Evolutionary conservation across 306 rosid genomes (phyloP).

Genomic region (Sechiopsis laciniata): DNA sequence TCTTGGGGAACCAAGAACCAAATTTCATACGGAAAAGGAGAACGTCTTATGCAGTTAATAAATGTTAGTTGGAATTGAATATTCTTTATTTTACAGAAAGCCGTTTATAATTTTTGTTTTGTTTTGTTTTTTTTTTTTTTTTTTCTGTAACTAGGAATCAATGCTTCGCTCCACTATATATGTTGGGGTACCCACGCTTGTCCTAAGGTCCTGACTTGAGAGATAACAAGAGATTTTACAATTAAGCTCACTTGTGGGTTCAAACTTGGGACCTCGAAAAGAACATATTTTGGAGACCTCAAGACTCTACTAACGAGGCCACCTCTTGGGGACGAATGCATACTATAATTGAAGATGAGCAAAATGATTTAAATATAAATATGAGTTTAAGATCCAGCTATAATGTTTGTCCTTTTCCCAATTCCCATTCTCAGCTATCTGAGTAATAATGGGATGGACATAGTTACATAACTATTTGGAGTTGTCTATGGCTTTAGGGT

Average conservation of each 20-base stretch:
- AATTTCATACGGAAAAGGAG: not conserved
- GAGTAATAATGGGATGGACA: not conserved
- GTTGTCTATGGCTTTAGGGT: not conserved
- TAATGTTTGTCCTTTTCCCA: not conserved
- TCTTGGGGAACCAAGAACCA: not conserved
- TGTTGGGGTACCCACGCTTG: no score
- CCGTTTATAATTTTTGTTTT: not conserved
- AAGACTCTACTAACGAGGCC: no score
- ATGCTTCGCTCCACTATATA: no score
- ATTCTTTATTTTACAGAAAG: conserved; percentile 12
- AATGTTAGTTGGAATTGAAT: not conserved
- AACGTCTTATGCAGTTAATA: not conserved
- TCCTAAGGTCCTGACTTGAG: no score
- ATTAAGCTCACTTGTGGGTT: no score
- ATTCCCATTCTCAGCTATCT: not conserved
- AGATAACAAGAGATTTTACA: no score
- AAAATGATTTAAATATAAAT: not conserved
- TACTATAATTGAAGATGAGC: conserved; percentile 7
- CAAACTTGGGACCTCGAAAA: no score
- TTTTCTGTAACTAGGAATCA: no score
- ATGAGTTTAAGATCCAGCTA: conserved; percentile 4
- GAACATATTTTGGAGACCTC: no score
- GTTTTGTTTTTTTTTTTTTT: no score
- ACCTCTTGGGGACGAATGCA: no score
- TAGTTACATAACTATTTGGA: not conserved